These are phyloP conservation scores for Endotrypanum monterogeii DNA, from an alignment of 208 protist species.

Conservation along the genomic window DNA sequence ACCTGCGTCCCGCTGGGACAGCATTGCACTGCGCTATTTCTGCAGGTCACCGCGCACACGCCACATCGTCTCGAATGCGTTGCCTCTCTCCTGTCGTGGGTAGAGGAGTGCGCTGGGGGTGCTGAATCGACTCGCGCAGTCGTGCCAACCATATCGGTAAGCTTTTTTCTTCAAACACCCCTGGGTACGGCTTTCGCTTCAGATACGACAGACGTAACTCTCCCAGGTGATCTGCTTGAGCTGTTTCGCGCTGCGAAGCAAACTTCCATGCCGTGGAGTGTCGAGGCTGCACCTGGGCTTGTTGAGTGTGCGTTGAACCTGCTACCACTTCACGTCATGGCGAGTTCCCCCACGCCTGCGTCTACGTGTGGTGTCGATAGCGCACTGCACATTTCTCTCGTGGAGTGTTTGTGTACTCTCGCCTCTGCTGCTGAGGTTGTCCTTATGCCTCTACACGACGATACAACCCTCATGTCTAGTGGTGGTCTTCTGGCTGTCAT, in stretches of 20 bases:
- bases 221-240: conserved; percentile 13
- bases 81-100: conserved; percentile 19
- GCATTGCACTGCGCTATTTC: conserved; percentile 3
- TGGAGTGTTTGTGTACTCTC: conserved; percentile 30
- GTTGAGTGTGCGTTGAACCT: conserved; percentile 20
- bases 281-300: conserved; percentile 4
- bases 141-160: neutral
- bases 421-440: conserved; percentile 37
- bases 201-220: neutral
- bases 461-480: neutral
- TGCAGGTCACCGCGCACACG: neutral
- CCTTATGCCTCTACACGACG: neutral
- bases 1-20: conserved; percentile 17
- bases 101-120: conserved; percentile 3
- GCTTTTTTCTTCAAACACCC: conserved; percentile 23
- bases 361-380: neutral
- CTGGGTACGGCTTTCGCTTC: conserved; percentile 17
- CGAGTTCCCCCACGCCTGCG: neutral
- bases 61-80: conserved; percentile 22
- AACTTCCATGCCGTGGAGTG: conserved; percentile 13
- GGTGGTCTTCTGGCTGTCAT: conserved; percentile 36
- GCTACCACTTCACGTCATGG: conserved; percentile 17
- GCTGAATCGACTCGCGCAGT: neutral
- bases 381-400: conserved; percentile 3
- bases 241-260: conserved; percentile 4